phyloP scores from a whole-genome alignment of 2,329 filamentous ascomycete species.

The Fusarium zealandicum region DNA sequence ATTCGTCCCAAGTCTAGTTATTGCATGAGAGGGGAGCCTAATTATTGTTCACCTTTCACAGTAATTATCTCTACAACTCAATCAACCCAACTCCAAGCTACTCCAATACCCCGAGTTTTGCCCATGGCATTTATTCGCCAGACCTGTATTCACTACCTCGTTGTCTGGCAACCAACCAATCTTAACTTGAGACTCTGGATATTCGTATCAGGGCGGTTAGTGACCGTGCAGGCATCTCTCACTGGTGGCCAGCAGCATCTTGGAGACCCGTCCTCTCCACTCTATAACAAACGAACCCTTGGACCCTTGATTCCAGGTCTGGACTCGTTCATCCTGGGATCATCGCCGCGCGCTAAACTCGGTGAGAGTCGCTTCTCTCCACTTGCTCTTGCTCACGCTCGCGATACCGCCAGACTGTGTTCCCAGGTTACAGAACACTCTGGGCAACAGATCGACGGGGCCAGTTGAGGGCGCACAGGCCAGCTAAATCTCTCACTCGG shows the following conservation, averaged over 20 bases:
- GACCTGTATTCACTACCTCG: too few species aligned
- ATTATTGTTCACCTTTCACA: too few species aligned
- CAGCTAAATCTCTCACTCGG: too few species aligned
- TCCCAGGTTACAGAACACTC: background rate
- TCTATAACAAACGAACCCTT: constrained; percentile 25
- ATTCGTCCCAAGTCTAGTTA: too few species aligned
- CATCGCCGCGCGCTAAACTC: constrained; percentile 31
- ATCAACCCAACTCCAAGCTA: too few species aligned
- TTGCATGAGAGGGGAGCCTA: too few species aligned
- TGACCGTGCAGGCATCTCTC: constrained; percentile 22
- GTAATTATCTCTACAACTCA: too few species aligned
- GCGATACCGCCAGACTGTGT: constrained; percentile 20
- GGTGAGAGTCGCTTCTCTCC: background rate
- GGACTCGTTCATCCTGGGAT: constrained; percentile 3
- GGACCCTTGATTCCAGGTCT: constrained; percentile 18
- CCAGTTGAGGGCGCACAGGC: constrained; percentile 27
- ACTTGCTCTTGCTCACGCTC: constrained; percentile 13
- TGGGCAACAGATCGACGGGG: constrained; percentile 18
- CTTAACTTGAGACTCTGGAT: constrained; percentile 27
- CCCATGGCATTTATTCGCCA: too few species aligned
- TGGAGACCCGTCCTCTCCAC: constrained; percentile 23
- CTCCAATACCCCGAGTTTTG: too few species aligned
- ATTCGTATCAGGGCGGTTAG: constrained; percentile 12
- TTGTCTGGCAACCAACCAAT: constrained; percentile 1
- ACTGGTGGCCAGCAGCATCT: constrained; percentile 23